Evolutionary conservation across 345 rosid species (phyloP).

Genomic region (Aquilaria sinensis): DNA sequence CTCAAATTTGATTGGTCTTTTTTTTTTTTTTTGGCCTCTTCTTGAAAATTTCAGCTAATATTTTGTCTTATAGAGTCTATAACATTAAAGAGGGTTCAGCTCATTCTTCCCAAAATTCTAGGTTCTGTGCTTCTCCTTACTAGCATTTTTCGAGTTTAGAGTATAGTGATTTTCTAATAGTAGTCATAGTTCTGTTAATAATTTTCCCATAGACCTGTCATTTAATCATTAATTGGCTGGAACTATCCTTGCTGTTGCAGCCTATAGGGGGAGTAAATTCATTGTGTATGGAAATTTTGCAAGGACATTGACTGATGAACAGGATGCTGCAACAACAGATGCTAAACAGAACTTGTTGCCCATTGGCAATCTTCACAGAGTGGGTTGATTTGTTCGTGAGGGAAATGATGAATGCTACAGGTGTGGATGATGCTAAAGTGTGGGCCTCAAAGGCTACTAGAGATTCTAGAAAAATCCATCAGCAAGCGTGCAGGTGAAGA

Average conservation of each 20-base stretch:
- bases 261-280: too few species aligned
- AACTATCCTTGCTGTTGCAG: too few species aligned
- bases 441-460: conserved; percentile 61
- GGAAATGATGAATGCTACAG: conserved; percentile 52
- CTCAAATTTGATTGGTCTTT: too few species aligned
- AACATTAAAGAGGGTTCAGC: too few species aligned
- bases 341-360: conserved; percentile 17
- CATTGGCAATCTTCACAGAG: conserved; percentile 34
- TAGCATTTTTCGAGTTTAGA: too few species aligned
- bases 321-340: conserved; percentile 14
- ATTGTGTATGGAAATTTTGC: neutral
- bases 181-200: neutral
- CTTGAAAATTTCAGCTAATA: too few species aligned
- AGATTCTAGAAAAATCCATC: conserved; percentile 63
- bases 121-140: too few species aligned
- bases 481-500: conserved; percentile 40
- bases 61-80: too few species aligned
- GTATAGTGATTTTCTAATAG: too few species aligned
- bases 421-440: conserved; percentile 63
- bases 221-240: neutral
- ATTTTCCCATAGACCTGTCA: neutral
- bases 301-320: conserved; percentile 20
- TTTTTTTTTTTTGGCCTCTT: too few species aligned
- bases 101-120: too few species aligned
- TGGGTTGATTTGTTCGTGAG: conserved; percentile 83